A percentile compares a stretch with the other conserved stretches of the same genome.
Evolutionary conservation across 257 asterid genomes (phyloP).

Genomic region (Solanum pinnatisectum): DNA sequence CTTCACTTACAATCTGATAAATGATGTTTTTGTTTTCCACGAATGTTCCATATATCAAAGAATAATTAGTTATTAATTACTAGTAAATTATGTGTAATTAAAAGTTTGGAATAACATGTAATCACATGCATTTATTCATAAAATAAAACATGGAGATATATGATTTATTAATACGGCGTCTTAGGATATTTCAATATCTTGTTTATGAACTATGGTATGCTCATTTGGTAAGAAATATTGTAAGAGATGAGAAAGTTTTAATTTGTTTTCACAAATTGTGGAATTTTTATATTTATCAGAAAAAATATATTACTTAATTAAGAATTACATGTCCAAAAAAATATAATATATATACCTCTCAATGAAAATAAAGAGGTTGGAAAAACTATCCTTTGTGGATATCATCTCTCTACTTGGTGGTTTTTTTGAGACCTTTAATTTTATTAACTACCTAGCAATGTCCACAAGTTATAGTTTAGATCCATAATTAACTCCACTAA

Average conservation of each 20-base stretch:
- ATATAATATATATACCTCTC: not conserved
- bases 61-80: not conserved
- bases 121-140: not conserved
- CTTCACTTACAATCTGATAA: not conserved
- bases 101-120: not conserved
- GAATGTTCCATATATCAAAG: not conserved
- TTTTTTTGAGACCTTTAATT: not conserved
- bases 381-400: not conserved
- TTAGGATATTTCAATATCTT: not conserved
- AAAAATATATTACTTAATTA: not conserved
- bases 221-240: not conserved
- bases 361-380: not conserved
- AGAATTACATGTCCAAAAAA: not conserved
- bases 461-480: not conserved
- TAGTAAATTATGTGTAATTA: no score
- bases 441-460: not conserved
- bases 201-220: not conserved
- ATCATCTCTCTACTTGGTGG: not conserved
- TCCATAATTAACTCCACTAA: not conserved
- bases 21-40: not conserved
- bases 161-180: no score
- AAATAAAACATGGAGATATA: no score
- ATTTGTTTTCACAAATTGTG: no score
- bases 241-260: not conserved
- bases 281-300: no score